Base-by-base conservation (phyloP, 129 eudicot species). In the Sambucus nigra region DNA sequence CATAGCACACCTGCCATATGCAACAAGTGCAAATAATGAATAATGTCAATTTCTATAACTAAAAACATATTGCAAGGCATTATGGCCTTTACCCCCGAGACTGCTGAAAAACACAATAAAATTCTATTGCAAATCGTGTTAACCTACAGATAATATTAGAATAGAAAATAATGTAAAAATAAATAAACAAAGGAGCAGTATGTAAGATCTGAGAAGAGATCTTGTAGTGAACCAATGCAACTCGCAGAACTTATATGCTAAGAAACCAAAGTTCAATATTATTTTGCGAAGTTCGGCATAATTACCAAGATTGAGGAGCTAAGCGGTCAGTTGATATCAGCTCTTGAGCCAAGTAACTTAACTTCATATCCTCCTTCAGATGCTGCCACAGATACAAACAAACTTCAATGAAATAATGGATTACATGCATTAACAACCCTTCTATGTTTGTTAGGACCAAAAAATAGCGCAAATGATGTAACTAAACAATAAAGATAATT, bases 341-440 rank as follows among this genome's bases (percentile, higher is more conserved):
- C 81, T 86, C 96, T 67, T 92, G 96, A 47, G 99, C 87, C 70
- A 92, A 77, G 80, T 92, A 92, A 70, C 92, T 92, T 70, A 92
- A 63, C 69, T 79, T 86, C 99, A 92, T 92, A 59, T 86, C 99
- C 80, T 92, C 92, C 84, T 86, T 92, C 66, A 92, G 54, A 70
- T 82, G 99, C 99, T 92, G 70, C 51, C 44, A 72, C 25, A 54
- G 55, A 61, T 16, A 20, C 29, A 47, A 50, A 64, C 17, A 46
- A 35, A 12, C 1, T 35, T 35, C 42, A 35, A 8, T 35, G 42
- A 35, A 35, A n/a, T n/a, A n/a, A n/a, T n/a, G n/a, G n/a, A n/a
- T n/a, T n/a, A 35, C 42, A 14, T 56, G n/a, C 11, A 14, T 35
- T 33, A n/a, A 18, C 45, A 56, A 39, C 29, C 48, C 4, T n/a